A percentile compares a stretch with the other conserved stretches of the same genome.
These are phyloP conservation scores for Mrakia blollopis DNA, from an alignment of 768 basidiomycete species.

Conservation along the genomic window DNA sequence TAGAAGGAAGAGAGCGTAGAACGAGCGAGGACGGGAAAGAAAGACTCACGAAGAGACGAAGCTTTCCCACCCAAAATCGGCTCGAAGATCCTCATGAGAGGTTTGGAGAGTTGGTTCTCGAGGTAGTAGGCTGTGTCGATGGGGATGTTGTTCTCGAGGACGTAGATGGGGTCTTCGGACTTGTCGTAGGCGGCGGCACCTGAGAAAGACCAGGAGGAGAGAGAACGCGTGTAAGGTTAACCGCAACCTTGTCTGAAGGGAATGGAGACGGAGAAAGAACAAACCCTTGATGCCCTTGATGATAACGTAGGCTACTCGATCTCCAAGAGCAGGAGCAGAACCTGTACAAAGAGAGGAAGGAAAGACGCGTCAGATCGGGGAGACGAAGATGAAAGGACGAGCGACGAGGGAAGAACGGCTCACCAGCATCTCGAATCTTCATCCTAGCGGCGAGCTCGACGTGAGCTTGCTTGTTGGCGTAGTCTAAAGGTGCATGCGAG, in stretches of 20 bases:
- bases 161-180: conserved; percentile 95
- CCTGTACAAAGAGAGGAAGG: conserved; percentile 48
- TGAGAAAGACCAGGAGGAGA: conserved; percentile 40
- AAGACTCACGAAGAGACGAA: conserved; percentile 63
- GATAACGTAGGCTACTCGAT: conserved; percentile 98
- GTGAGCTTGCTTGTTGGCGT: conserved; percentile 91
- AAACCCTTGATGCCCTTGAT: conserved; percentile 89
- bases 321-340: conserved; percentile 94
- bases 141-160: conserved; percentile 94
- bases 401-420: conserved; percentile 29
- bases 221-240: too few species aligned
- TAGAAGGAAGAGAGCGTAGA: background rate
- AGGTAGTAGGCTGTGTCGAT: conserved; percentile 98
- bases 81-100: conserved; percentile 94
- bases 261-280: conserved; percentile 16
- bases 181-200: conserved; percentile 98
- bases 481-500: conserved; percentile 54
- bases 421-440: conserved; percentile 89
- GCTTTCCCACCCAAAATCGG: conserved; percentile 94
- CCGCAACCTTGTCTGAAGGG: too few species aligned
- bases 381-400: background rate
- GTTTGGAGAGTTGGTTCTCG: conserved; percentile 95
- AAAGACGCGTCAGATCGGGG: background rate
- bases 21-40: background rate
- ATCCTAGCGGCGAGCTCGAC: conserved; percentile 92